Percentiles rank a stretch among this genome's conserved stretches.
These are phyloP conservation scores for Sonneratia caseolaris DNA, from an alignment of 345 rosid species.

Conservation along the genomic window DNA sequence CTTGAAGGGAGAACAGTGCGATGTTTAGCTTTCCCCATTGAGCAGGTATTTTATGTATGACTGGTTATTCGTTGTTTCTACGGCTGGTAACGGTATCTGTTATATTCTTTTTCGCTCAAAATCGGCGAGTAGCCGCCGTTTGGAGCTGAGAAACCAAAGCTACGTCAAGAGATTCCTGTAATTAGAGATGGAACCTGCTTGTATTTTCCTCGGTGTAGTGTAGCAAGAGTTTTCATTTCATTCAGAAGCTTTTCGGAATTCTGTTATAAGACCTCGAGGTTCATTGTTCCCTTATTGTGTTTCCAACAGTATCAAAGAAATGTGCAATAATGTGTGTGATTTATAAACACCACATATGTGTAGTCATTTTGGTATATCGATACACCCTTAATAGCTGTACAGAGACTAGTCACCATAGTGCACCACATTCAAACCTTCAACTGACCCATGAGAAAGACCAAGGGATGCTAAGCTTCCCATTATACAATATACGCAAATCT, in stretches of 20 bases:
- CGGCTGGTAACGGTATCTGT: background rate
- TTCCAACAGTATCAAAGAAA: background rate
- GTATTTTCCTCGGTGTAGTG: no score
- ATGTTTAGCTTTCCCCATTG: constrained; percentile 74
- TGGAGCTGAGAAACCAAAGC: no score
- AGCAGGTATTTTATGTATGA: constrained; percentile 58
- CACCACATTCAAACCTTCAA: constrained; percentile 7
- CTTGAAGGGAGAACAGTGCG: constrained; percentile 61
- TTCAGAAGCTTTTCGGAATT: no score
- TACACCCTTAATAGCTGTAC: constrained; percentile 9
- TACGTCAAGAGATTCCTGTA: no score
- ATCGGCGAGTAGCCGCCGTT: no score
- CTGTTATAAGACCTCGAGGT: no score
- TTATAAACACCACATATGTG: background rate
- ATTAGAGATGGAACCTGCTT: no score
- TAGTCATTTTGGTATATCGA: background rate
- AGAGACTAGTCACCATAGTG: constrained; percentile 1
- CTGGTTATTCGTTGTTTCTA: background rate
- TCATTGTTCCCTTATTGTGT: background rate
- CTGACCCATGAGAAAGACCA: background rate
- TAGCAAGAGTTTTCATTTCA: no score
- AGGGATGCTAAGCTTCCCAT: constrained; percentile 2
- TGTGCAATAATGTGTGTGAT: background rate
- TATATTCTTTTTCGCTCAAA: no score
- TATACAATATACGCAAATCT: background rate